A percentile compares a stretch with the other conserved stretches of the same genome.
phyloP scores from a whole-genome alignment of 2,329 filamentous ascomycete genomes.

The Penicillium paneum region DNA sequence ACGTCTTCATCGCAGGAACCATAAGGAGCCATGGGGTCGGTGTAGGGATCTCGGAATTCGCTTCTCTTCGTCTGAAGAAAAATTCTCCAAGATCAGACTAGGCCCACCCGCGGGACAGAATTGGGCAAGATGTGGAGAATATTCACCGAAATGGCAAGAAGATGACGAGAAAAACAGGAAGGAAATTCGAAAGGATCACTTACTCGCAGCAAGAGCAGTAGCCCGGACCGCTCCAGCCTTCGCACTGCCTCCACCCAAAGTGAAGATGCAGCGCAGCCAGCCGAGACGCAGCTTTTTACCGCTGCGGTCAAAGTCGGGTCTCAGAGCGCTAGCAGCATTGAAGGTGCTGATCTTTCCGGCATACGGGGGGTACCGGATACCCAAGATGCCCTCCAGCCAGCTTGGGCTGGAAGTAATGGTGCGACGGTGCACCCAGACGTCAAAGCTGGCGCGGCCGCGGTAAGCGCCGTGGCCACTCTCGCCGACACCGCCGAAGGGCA shows the following conservation, averaged over 20 bases:
- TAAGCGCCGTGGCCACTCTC: slow-evolving; percentile 74
- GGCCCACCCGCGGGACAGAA: slow-evolving; percentile 3
- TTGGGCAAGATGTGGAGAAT: not conserved
- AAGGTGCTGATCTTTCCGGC: slow-evolving; percentile 54
- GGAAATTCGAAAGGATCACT: slow-evolving; percentile 27
- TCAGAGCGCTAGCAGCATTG: slow-evolving; percentile 49
- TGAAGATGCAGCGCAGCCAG: slow-evolving; percentile 41
- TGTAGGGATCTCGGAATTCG: not conserved
- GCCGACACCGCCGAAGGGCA: slow-evolving; percentile 81
- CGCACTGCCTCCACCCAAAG: slow-evolving; percentile 41
- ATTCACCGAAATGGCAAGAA: not conserved
- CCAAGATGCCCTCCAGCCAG: slow-evolving; percentile 59
- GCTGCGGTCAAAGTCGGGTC: slow-evolving; percentile 60
- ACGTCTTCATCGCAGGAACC: not conserved
- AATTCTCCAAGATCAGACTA: slow-evolving; percentile 1
- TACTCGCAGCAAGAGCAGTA: slow-evolving; percentile 38
- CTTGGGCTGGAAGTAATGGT: slow-evolving; percentile 57
- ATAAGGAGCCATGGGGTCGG: not conserved
- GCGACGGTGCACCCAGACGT: slow-evolving; percentile 60
- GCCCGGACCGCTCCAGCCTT: slow-evolving; percentile 38
- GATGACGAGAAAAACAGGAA: not conserved
- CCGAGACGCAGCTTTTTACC: slow-evolving; percentile 45
- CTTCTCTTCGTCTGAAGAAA: slow-evolving; percentile 10
- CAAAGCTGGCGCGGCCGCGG: slow-evolving; percentile 68
- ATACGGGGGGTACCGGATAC: slow-evolving; percentile 61